phyloP scores from a whole-genome alignment of 495 filamentous ascomycete genomes.

The Penicillium samsonianum region DNA sequence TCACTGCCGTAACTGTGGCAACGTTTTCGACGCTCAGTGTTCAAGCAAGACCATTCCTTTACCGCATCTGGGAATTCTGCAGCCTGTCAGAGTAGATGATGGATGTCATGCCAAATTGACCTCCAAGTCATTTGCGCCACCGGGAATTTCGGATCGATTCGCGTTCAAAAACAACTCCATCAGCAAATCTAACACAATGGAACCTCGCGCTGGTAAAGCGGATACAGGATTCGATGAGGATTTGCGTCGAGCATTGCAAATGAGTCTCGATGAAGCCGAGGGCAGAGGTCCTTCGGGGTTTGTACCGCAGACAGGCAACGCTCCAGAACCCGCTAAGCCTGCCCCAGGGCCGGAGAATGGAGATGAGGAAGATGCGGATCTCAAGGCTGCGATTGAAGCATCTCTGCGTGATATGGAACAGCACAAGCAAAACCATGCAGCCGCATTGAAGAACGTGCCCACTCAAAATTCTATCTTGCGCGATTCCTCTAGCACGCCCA shows the following conservation, averaged over 20 bases:
- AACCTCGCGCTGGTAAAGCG: conserved; percentile 82
- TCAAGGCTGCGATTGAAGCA: conserved; percentile 94
- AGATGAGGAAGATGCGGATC: conserved; percentile 77
- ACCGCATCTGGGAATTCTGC: conserved; percentile 88
- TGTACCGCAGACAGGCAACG: conserved; percentile 60
- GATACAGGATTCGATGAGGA: conserved; percentile 94
- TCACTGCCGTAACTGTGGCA: conserved; percentile 96
- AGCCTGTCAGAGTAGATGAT: conserved; percentile 94
- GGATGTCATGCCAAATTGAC: conserved; percentile 90
- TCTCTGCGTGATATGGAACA: conserved; percentile 98
- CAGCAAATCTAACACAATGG: conserved; percentile 66
- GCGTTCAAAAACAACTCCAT: conserved; percentile 54
- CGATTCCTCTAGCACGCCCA: conserved; percentile 28
- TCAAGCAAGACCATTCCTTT: conserved; percentile 86
- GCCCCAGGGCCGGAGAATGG: conserved; percentile 35
- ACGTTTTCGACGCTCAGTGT: conserved; percentile 92
- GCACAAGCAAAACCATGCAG: conserved; percentile 88
- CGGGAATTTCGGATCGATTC: conserved; percentile 45
- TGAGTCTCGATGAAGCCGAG: conserved; percentile 94
- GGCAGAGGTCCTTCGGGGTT: conserved; percentile 70
- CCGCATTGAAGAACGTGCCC: conserved; percentile 67
- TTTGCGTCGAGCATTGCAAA: conserved; percentile 85
- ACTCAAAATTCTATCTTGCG: conserved; percentile 37
- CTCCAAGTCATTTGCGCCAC: conserved; percentile 59
- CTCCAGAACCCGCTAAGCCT: conserved; percentile 43